A percentile compares a stretch with the other conserved stretches of the same genome.
These are phyloP conservation scores for Hymenotorrendiella dingleyae DNA, from an alignment of 2,329 filamentous ascomycete species.

Conservation along the genomic window DNA sequence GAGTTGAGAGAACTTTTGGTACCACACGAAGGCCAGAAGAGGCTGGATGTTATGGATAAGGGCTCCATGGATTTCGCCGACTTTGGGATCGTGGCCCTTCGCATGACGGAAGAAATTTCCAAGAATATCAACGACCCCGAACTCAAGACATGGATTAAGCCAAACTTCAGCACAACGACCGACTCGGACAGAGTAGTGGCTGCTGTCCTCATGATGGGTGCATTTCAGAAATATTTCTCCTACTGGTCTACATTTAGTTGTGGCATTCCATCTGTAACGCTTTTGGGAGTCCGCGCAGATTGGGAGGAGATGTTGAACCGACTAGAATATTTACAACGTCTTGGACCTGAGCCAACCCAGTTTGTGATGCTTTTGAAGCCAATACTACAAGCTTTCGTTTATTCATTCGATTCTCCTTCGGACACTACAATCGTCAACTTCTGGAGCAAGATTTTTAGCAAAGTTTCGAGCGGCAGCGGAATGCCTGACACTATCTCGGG, in stretches of 20 bases:
- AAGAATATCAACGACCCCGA: slow-evolving; percentile 36
- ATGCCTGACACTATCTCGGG: slow-evolving; percentile 24
- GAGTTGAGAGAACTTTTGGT: slow-evolving; percentile 39
- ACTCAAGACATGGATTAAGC: slow-evolving; percentile 44
- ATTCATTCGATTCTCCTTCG: slow-evolving; percentile 28
- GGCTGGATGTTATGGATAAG: slow-evolving; percentile 24
- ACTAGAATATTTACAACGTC: slow-evolving; percentile 30
- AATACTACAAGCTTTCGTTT: slow-evolving; percentile 32
- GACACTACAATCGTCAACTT: slow-evolving; percentile 27
- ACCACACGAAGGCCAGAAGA: slow-evolving; percentile 34
- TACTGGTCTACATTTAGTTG: slow-evolving; percentile 33
- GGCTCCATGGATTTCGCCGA: slow-evolving; percentile 18
- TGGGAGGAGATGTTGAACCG: slow-evolving; percentile 33
- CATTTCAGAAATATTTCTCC: slow-evolving; percentile 43
- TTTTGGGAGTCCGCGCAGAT: slow-evolving; percentile 42
- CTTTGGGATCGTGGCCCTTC: slow-evolving; percentile 28
- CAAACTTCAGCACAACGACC: slow-evolving; percentile 45
- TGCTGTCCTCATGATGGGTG: slow-evolving; percentile 45
- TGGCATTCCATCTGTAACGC: slow-evolving; percentile 46
- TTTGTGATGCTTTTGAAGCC: slow-evolving; percentile 32
- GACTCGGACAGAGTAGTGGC: slow-evolving; percentile 37
- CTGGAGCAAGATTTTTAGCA: slow-evolving; percentile 30
- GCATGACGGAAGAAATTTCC: slow-evolving; percentile 36
- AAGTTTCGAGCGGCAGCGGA: slow-evolving; percentile 12
- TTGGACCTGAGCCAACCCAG: slow-evolving; percentile 30